Evolutionary conservation across 345 rosid species (phyloP).

Genomic region (Populus davidiana): DNA sequence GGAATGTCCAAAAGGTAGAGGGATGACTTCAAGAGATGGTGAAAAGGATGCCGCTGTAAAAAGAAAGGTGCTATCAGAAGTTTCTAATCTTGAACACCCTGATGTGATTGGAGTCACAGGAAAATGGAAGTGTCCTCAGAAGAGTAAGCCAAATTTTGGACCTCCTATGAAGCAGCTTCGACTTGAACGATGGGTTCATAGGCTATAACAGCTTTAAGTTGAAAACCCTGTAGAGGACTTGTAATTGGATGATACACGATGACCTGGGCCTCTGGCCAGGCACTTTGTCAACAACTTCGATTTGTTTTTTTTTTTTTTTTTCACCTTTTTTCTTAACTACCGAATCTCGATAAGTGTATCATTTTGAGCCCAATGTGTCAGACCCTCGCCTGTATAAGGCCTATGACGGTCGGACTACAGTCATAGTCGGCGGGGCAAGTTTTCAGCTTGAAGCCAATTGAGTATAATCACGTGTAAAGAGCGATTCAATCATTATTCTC

Average conservation of each 20-base stretch:
- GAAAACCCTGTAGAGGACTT: not conserved
- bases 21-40: constrained; percentile 1
- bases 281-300: too few relatives aligned
- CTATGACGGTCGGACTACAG: too few relatives aligned
- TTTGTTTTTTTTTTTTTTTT: too few relatives aligned
- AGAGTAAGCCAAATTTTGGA: constrained; percentile 51
- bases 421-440: too few relatives aligned
- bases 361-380: too few relatives aligned
- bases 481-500: too few relatives aligned
- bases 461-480: too few relatives aligned
- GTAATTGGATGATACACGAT: not conserved
- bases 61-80: constrained; percentile 51
- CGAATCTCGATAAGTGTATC: too few relatives aligned
- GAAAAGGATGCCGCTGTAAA: constrained; percentile 15
- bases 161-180: constrained; percentile 88
- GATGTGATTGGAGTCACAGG: constrained; percentile 42
- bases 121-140: constrained; percentile 83
- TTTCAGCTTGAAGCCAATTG: too few relatives aligned
- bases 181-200: constrained; percentile 68
- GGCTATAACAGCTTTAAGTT: constrained; percentile 20
- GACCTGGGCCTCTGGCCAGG: too few relatives aligned
- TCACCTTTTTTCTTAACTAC: too few relatives aligned
- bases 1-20: constrained; percentile 28
- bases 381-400: too few relatives aligned
- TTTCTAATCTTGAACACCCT: constrained; percentile 38